These are phyloP conservation scores for Parastagonospora avenae DNA, from an alignment of 2,329 filamentous ascomycete species.

Conservation along the genomic window DNA sequence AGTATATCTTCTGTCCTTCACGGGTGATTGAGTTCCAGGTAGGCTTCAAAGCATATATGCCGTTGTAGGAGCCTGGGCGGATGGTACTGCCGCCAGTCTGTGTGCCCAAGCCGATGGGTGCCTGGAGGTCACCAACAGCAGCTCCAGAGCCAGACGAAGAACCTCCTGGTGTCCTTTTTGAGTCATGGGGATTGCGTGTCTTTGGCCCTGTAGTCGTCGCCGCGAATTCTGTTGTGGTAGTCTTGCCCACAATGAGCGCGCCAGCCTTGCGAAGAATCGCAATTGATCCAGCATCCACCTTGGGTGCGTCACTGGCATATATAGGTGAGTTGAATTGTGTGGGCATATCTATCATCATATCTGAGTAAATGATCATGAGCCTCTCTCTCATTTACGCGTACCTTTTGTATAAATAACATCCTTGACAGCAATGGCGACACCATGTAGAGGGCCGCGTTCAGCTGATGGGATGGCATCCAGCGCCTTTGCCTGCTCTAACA, in stretches of 20 bases:
- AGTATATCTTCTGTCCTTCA: conserved; percentile 66
- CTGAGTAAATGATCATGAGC: neutral
- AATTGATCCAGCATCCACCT: conserved; percentile 60
- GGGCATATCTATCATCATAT: conserved; percentile 55
- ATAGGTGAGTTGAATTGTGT: conserved; percentile 62
- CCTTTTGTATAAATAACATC: conserved; percentile 61
- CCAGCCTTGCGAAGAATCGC: conserved; percentile 60
- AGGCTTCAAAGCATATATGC: conserved; percentile 68
- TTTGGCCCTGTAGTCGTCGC: conserved; percentile 59
- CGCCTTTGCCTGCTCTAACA: conserved; percentile 56
- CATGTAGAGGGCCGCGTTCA: conserved; percentile 61
- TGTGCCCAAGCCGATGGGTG: conserved; percentile 65
- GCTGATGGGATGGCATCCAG: conserved; percentile 57
- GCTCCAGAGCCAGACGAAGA: conserved; percentile 71
- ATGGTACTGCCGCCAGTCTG: conserved; percentile 70
- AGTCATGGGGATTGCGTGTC: conserved; percentile 63
- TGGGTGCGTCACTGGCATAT: conserved; percentile 53
- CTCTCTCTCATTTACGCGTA: neutral
- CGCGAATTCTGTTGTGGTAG: conserved; percentile 69
- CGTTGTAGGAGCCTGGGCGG: conserved; percentile 68
- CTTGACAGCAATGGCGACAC: conserved; percentile 64
- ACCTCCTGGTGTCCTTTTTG: conserved; percentile 64
- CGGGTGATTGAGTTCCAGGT: conserved; percentile 68
- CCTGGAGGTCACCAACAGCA: conserved; percentile 68
- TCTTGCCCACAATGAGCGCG: conserved; percentile 62